Evolutionary conservation across 176 grass and related monocot species (phyloP).

Genomic region (Puccinellia tenuiflora): DNA sequence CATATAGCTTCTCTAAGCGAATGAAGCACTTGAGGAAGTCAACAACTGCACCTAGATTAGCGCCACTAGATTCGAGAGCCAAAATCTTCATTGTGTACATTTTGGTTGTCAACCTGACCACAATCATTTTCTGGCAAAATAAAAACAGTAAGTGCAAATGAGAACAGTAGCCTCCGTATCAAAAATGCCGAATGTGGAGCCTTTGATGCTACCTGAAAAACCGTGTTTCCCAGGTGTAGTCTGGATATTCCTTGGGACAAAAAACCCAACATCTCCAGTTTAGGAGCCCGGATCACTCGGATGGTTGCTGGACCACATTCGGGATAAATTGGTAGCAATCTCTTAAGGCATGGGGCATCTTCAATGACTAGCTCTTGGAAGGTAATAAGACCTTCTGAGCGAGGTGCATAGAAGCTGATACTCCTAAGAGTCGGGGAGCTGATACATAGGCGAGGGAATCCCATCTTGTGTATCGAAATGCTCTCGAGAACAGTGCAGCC

Average conservation of each 20-base stretch:
- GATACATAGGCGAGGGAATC: neutral
- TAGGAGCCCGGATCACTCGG: neutral
- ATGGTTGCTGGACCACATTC: neutral
- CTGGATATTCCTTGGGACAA: neutral
- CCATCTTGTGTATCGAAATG: neutral
- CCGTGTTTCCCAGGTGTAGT: neutral
- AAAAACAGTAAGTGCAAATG: no score
- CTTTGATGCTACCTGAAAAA: neutral
- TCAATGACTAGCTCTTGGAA: neutral
- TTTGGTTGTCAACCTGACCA: neutral
- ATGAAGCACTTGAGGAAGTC: no score
- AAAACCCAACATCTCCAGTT: neutral
- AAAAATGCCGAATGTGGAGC: no score
- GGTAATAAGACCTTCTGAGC: neutral
- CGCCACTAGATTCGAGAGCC: no score
- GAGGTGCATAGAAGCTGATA: neutral
- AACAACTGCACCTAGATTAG: no score
- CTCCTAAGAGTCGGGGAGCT: neutral
- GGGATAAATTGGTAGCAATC: neutral
- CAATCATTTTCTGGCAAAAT: no score
- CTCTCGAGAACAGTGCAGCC: neutral
- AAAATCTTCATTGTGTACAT: no score
- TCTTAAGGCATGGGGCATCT: neutral
- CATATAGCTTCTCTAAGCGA: no score
- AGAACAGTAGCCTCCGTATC: no score